phyloP scores from a whole-genome alignment of 139 green algal genomes.

The Chlamydomonas eustigma region DNA sequence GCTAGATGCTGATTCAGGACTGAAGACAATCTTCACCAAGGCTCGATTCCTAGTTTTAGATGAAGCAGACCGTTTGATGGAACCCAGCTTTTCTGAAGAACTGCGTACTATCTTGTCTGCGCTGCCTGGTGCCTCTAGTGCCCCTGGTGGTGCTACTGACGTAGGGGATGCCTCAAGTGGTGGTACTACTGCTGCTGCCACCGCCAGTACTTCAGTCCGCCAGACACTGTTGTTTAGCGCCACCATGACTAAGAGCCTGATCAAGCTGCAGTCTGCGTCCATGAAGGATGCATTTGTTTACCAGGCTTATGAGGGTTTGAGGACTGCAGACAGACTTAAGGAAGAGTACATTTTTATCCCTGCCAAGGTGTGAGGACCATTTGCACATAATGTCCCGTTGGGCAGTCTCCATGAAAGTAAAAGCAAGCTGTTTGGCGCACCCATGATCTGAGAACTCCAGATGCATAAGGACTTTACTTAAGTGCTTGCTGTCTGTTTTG shows the following conservation, averaged over 20 bases:
- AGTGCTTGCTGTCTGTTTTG: no score
- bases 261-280: conserved; percentile 41
- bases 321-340: conserved; percentile 71
- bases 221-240: conserved; percentile 95
- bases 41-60: conserved; percentile 86
- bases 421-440: no score
- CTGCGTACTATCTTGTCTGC: conserved; percentile 46
- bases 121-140: conserved; percentile 62
- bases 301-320: conserved; percentile 84
- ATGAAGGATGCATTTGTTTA: conserved; percentile 34
- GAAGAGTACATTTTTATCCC: conserved; percentile 95
- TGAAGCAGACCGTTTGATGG: conserved; percentile 92
- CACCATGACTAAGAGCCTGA: conserved; percentile 80
- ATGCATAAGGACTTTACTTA: no score
- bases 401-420: no score
- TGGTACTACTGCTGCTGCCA: neutral
- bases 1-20: conserved; percentile 77
- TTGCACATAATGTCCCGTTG: conserved; percentile 81
- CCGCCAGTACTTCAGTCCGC: conserved; percentile 26
- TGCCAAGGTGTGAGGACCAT: conserved; percentile 94
- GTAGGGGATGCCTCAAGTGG: neutral
- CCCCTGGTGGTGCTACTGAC: conserved; percentile 66
- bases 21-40: conserved; percentile 56
- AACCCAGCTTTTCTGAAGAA: conserved; percentile 77
- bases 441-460: no score